phyloP scores from a whole-genome alignment of 495 filamentous ascomycete species.

The Cairneyella variabilis region DNA sequence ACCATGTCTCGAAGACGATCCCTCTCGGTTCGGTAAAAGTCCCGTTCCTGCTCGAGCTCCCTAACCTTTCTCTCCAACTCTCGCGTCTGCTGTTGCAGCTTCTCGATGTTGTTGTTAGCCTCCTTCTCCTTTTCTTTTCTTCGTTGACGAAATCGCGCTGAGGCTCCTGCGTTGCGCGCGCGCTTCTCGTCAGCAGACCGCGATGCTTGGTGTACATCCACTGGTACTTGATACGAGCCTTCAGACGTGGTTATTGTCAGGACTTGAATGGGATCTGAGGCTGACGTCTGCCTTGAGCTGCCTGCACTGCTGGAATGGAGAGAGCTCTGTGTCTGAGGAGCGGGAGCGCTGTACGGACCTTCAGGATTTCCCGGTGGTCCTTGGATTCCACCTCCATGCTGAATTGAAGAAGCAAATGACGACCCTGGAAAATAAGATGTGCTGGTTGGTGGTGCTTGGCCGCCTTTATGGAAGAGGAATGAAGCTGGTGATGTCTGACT shows the following conservation, averaged over 20 bases:
- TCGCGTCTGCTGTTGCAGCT: constrained; percentile 57
- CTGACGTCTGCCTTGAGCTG: constrained; percentile 27
- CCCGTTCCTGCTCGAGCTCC: constrained; percentile 47
- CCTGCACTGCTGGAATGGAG: constrained; percentile 22
- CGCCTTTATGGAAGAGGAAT: constrained; percentile 23
- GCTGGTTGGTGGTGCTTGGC: constrained; percentile 14
- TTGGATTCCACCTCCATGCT: constrained; percentile 23
- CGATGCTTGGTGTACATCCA: constrained; percentile 29
- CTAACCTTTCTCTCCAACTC: constrained; percentile 53
- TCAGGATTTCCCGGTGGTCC: constrained; percentile 23
- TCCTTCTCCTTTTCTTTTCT: constrained; percentile 87
- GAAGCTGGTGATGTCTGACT: constrained; percentile 43
- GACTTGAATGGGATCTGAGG: constrained; percentile 25
- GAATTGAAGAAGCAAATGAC: constrained; percentile 28
- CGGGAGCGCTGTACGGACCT: constrained; percentile 28
- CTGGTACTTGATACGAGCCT: constrained; percentile 26
- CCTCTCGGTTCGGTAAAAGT: constrained; percentile 55
- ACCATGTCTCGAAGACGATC: constrained; percentile 66
- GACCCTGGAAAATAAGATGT: constrained; percentile 27
- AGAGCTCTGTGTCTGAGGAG: constrained; percentile 19
- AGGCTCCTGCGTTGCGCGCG: constrained; percentile 90
- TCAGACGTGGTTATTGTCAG: constrained; percentile 24
- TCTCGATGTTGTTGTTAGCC: constrained; percentile 59
- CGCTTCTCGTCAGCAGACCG: constrained; percentile 70
- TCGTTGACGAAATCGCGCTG: constrained; percentile 80